A percentile compares a stretch with the other conserved stretches of the same genome.
Conservation (phyloP, 345 rosid species). For the Lepidium africanum region DNA sequence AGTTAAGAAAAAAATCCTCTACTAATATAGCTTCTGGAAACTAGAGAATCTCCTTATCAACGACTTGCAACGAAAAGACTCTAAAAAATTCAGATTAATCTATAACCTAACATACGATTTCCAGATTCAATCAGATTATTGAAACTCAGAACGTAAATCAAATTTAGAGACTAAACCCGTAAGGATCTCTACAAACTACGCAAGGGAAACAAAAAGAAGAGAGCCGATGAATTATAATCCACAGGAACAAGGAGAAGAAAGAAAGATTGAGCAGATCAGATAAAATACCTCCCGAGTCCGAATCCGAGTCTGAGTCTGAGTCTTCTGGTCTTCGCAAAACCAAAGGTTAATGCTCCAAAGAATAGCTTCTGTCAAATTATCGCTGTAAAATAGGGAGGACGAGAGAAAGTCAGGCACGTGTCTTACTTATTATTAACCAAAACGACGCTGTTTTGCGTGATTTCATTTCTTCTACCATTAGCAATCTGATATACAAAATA, state of each 20-base stretch:
- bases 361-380: not conserved
- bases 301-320: not conserved
- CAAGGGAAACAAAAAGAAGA: not conserved
- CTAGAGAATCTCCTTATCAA: not conserved
- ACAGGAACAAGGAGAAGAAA: not conserved
- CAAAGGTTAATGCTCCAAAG: not conserved
- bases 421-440: not conserved
- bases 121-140: slow-evolving; percentile 9
- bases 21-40: not conserved
- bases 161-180: not conserved
- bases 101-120: not conserved
- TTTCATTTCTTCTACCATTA: not conserved
- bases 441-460: slow-evolving; percentile 1
- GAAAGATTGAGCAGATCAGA: slow-evolving; percentile 12
- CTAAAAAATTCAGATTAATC: not conserved
- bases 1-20: not conserved
- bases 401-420: not conserved
- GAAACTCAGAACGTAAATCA: not conserved
- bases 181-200: slow-evolving; percentile 11
- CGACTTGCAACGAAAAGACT: not conserved
- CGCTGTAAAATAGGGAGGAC: not conserved
- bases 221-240: not conserved
- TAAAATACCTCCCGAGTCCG: slow-evolving; percentile 5
- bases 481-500: not conserved
- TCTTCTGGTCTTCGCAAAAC: slow-evolving; percentile 3